Evolutionary conservation across 352 stramenopile genomes (phyloP).

Genomic region (Saprolegnia diclina): DNA sequence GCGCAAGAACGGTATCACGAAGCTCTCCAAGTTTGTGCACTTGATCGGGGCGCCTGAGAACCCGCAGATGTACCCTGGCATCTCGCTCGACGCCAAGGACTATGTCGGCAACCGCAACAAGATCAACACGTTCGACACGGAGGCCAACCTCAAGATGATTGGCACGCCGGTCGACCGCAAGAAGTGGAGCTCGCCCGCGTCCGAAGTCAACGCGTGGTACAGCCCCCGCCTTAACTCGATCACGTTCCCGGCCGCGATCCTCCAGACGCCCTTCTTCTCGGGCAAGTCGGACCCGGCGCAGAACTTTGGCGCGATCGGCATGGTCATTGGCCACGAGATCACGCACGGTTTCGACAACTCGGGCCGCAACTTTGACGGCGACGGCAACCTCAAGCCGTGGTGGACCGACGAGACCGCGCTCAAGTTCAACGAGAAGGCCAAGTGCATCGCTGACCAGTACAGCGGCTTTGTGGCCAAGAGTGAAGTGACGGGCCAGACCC

Average conservation of each 20-base stretch:
- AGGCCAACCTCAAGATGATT: conserved; percentile 8
- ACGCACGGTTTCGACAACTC: conserved; percentile 82
- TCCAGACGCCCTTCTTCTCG: conserved; percentile 76
- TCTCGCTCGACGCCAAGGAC: not conserved
- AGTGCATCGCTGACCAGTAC: conserved; percentile 32
- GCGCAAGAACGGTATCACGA: conserved; percentile 15
- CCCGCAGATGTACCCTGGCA: conserved; percentile 12
- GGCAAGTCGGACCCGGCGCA: conserved; percentile 49
- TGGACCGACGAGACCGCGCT: conserved; percentile 51
- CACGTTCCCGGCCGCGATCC: conserved; percentile 76
- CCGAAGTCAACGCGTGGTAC: conserved; percentile 61
- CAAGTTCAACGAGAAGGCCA: conserved; percentile 40
- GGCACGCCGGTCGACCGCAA: conserved; percentile 20
- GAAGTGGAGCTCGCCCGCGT: conserved; percentile 58
- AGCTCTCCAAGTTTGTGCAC: conserved; percentile 23
- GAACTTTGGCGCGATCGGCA: conserved; percentile 74
- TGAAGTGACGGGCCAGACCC: conserved; percentile 13
- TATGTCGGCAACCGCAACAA: conserved; percentile 9
- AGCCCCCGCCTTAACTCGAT: conserved; percentile 39
- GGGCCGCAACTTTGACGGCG: conserved; percentile 49
- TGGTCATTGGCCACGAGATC: conserved; percentile 80
- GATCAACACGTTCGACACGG: not conserved
- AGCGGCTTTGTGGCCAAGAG: conserved; percentile 19
- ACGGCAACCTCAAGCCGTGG: conserved; percentile 72
- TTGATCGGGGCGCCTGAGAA: not conserved